These are phyloP conservation scores for Beauveria asiatica DNA, from an alignment of 2,329 filamentous ascomycete species.

Conservation along the genomic window DNA sequence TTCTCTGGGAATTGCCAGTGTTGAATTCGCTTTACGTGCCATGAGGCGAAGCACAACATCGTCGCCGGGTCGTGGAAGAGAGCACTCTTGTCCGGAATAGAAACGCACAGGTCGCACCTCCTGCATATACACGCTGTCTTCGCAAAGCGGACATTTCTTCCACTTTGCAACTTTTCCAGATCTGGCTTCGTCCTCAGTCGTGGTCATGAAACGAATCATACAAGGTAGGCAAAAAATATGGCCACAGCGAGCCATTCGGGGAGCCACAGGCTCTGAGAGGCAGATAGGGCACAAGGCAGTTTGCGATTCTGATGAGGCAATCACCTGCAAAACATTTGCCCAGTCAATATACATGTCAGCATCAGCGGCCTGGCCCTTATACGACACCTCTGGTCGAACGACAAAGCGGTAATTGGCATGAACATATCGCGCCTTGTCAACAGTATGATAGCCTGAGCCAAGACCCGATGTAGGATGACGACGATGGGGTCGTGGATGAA, in stretches of 20 bases:
- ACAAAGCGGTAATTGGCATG: conserved; percentile 98
- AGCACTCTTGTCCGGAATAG: conserved; percentile 80
- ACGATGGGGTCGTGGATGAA: conserved; percentile 49
- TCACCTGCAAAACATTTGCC: conserved; percentile 81
- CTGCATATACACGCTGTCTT: conserved; percentile 84
- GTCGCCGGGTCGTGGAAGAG: conserved; percentile 70
- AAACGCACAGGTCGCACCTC: conserved; percentile 86
- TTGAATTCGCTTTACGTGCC: conserved; percentile 70
- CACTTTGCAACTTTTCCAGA: conserved; percentile 66
- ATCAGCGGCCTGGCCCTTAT: conserved; percentile 71
- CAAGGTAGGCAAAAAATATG: conserved; percentile 96
- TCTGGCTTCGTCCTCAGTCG: conserved; percentile 60
- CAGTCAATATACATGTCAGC: conserved; percentile 87
- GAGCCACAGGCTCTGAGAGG: conserved; percentile 82
- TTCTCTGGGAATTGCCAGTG: conserved; percentile 79
- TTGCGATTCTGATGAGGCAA: conserved; percentile 86
- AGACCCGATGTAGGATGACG: conserved; percentile 74
- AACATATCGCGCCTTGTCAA: conserved; percentile 82
- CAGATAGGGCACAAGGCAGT: conserved; percentile 88
- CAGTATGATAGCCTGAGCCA: conserved; percentile 81
- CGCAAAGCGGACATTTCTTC: conserved; percentile 96
- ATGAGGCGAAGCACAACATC: conserved; percentile 87
- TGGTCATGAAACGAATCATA: conserved; percentile 91
- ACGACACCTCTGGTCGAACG: conserved; percentile 73
- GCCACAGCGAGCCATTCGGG: conserved; percentile 93